These are phyloP conservation scores for Xylaria sp. DNA, from an alignment of 2,329 filamentous ascomycete species.

Conservation along the genomic window DNA sequence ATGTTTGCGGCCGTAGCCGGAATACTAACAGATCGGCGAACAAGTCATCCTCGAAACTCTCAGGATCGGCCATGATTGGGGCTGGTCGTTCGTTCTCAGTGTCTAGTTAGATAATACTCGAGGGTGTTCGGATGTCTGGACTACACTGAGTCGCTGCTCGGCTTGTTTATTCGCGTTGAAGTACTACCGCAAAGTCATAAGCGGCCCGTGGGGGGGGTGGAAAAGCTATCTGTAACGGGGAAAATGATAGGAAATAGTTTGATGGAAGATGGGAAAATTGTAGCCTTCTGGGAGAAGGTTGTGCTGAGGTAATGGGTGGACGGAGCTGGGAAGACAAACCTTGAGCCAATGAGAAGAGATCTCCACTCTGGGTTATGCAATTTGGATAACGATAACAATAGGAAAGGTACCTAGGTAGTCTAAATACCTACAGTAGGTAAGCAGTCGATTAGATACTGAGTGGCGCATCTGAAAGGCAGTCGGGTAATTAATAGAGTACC, in stretches of 20 bases:
- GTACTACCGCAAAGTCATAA: neutral
- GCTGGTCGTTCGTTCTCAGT: neutral
- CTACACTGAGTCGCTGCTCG: neutral
- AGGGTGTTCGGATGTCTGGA: neutral
- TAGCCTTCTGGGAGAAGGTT: constrained; percentile 20
- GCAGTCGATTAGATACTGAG: no score
- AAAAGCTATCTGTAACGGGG: neutral
- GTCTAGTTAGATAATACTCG: constrained; percentile 1
- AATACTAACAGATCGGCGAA: constrained; percentile 87
- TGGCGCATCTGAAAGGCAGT: no score
- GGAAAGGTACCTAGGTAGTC: no score
- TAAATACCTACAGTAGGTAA: neutral
- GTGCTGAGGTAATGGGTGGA: constrained; percentile 25
- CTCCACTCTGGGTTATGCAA: constrained; percentile 8
- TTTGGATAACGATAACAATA: constrained; percentile 23
- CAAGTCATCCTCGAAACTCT: constrained; percentile 90
- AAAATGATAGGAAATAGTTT: constrained; percentile 11
- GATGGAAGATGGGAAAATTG: constrained; percentile 32
- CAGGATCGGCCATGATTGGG: constrained; percentile 73
- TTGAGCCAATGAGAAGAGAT: constrained; percentile 33
- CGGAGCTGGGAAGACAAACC: constrained; percentile 20
- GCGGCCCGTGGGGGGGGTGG: neutral
- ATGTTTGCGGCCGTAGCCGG: neutral
- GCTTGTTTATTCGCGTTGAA: neutral
- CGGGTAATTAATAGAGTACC: no score